Conservation (phyloP, 352 stramenopile species). For the Phytophthora pini region DNA sequence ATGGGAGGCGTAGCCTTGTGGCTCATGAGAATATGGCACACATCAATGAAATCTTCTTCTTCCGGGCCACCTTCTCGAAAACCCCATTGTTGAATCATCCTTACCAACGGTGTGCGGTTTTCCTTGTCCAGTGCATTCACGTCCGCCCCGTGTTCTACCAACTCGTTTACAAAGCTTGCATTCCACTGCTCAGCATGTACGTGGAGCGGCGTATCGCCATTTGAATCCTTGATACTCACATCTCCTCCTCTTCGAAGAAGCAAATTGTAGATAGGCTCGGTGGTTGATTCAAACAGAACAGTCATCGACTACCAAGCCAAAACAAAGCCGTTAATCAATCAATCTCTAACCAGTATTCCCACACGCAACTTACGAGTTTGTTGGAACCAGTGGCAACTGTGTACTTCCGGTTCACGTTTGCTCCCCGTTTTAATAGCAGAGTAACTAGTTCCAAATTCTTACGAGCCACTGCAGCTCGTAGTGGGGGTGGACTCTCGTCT, state of each 20-base stretch:
- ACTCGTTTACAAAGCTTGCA: slow-evolving; percentile 17
- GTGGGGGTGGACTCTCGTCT: slow-evolving; percentile 35
- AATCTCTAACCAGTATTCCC: background rate
- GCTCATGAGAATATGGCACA: slow-evolving; percentile 35
- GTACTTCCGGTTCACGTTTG: slow-evolving; percentile 36
- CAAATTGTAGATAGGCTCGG: slow-evolving; percentile 24
- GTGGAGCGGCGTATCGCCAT: slow-evolving; percentile 30
- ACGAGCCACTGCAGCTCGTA: slow-evolving; percentile 35
- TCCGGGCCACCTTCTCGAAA: slow-evolving; percentile 21
- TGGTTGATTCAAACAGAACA: slow-evolving; percentile 32
- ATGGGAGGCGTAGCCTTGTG: slow-evolving; percentile 20
- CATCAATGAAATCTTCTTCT: slow-evolving; percentile 38
- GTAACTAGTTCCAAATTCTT: slow-evolving; percentile 32
- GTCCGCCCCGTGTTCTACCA: slow-evolving; percentile 32
- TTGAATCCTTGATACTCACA: slow-evolving; percentile 28
- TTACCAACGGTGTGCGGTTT: slow-evolving; percentile 20
- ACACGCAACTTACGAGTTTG: slow-evolving; percentile 28
- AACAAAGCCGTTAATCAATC: background rate
- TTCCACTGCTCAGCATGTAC: slow-evolving; percentile 33
- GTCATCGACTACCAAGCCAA: slow-evolving; percentile 21
- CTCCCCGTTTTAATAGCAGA: slow-evolving; percentile 31
- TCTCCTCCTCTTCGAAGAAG: slow-evolving; percentile 31
- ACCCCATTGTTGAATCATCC: slow-evolving; percentile 26
- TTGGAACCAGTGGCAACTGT: slow-evolving; percentile 3
- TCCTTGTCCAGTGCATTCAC: slow-evolving; percentile 34